Percentiles rank a stretch among this genome's conserved stretches.
phyloP scores from a whole-genome alignment of 805 yeast genomes.

The Wickerhamia fluorescens region DNA sequence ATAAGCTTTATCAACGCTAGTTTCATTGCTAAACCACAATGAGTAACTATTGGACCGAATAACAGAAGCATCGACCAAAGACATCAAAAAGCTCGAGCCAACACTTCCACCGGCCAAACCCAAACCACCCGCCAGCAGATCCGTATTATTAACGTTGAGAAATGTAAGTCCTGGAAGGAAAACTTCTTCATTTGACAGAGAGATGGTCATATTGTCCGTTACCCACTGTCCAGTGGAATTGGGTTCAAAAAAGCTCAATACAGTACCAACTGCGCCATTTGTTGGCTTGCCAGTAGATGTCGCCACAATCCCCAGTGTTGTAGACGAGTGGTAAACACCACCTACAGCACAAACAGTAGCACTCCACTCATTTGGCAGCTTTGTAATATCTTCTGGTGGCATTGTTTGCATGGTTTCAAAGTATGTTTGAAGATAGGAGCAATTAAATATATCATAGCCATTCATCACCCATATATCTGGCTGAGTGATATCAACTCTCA shows the following conservation, averaged over 20 bases:
- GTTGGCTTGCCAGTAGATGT: slow-evolving; percentile 6
- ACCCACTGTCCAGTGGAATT: slow-evolving; percentile 21
- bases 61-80: slow-evolving; percentile 11
- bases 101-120: slow-evolving; percentile 25
- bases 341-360: slow-evolving; percentile 21
- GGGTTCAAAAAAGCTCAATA: slow-evolving; percentile 24
- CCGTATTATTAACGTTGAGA: slow-evolving; percentile 17
- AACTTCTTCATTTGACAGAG: slow-evolving; percentile 5
- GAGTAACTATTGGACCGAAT: slow-evolving; percentile 29
- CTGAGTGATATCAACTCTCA: slow-evolving; percentile 28
- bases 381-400: too few species aligned
- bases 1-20: slow-evolving; percentile 7
- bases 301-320: slow-evolving; percentile 9
- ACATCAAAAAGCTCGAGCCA: slow-evolving; percentile 23
- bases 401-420: slow-evolving; percentile 12
- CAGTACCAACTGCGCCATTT: slow-evolving; percentile 10
- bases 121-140: slow-evolving; percentile 23
- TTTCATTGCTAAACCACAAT: slow-evolving; percentile 17
- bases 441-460: slow-evolving; percentile 16
- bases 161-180: slow-evolving; percentile 21
- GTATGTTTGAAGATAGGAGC: slow-evolving; percentile 7
- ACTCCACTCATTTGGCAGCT: too few species aligned
- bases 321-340: slow-evolving; percentile 14
- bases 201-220: slow-evolving; percentile 18
- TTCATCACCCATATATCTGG: slow-evolving; percentile 34